Evolutionary conservation across 768 basidiomycete species (phyloP).

Genomic region (Hebeloma cylindrosporum): DNA sequence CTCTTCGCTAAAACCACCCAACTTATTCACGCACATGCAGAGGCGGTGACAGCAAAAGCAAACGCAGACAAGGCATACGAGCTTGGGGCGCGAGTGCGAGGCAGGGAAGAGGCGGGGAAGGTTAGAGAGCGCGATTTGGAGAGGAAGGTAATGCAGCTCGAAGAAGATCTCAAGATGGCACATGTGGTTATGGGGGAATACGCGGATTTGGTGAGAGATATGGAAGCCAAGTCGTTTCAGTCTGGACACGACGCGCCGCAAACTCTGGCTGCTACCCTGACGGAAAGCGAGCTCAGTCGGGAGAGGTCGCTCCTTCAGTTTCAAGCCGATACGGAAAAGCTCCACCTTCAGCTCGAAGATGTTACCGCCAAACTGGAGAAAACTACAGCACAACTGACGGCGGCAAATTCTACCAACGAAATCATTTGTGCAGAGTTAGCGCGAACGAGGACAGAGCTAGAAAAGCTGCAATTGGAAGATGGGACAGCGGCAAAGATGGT

Average conservation of each 20-base stretch:
- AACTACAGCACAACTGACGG: constrained; percentile 42
- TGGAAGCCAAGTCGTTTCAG: too few species aligned
- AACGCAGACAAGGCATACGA: constrained; percentile 54
- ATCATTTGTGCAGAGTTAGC: constrained; percentile 48
- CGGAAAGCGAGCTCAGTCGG: too few species aligned
- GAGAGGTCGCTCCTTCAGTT: too few species aligned
- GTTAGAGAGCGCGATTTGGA: constrained; percentile 50
- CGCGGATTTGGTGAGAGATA: too few species aligned
- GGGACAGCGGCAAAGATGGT: constrained; percentile 82
- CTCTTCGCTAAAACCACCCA: constrained; percentile 50
- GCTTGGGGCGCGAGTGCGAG: constrained; percentile 51
- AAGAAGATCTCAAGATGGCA: constrained; percentile 44
- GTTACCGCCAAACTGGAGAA: constrained; percentile 45
- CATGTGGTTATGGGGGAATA: too few species aligned
- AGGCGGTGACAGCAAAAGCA: constrained; percentile 42
- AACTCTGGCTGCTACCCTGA: too few species aligned
- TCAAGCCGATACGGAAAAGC: constrained; percentile 43
- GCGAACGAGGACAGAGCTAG: constrained; percentile 47
- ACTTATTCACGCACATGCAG: constrained; percentile 42
- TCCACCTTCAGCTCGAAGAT: constrained; percentile 43
- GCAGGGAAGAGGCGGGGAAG: constrained; percentile 53
- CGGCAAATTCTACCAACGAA: constrained; percentile 43
- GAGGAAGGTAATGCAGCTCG: constrained; percentile 42
- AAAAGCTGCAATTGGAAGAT: constrained; percentile 61
- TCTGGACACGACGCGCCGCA: too few species aligned